phyloP scores from a whole-genome alignment of 495 filamentous ascomycete species.

The Aspergillus sclerotioniger region DNA sequence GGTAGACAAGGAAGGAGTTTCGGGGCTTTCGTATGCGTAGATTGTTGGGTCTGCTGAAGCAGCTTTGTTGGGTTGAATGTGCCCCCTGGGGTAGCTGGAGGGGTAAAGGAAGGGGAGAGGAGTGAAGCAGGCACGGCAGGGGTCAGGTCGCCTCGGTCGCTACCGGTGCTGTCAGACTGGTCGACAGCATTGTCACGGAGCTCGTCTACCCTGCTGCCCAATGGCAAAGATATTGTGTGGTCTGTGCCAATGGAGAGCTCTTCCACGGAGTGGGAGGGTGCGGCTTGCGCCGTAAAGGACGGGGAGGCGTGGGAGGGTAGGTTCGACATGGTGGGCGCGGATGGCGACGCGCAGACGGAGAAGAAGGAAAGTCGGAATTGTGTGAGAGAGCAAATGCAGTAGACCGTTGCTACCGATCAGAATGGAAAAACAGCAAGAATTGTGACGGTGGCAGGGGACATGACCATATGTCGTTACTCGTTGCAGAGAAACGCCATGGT shows the following conservation, averaged over 20 bases:
- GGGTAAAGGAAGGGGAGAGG: conserved; percentile 76
- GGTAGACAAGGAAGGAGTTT: conserved; percentile 68
- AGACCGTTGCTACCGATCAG: neutral
- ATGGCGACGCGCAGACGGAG: conserved; percentile 6
- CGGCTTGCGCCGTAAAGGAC: conserved; percentile 44
- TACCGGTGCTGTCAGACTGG: conserved; percentile 22
- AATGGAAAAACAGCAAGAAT: neutral
- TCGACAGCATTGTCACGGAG: conserved; percentile 20
- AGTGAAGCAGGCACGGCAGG: conserved; percentile 51
- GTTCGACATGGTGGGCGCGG: conserved; percentile 43
- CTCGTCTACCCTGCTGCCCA: conserved; percentile 16
- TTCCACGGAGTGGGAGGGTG: conserved; percentile 27
- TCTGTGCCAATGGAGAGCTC: conserved; percentile 22
- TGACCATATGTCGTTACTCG: neutral
- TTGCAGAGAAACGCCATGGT: neutral
- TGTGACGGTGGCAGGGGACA: neutral
- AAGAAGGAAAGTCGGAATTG: conserved; percentile 6
- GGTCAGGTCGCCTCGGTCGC: conserved; percentile 27
- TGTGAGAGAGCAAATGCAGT: neutral
- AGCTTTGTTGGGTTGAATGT: conserved; percentile 50
- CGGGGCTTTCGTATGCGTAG: conserved; percentile 52
- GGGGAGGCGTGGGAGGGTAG: conserved; percentile 53
- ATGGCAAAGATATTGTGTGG: conserved; percentile 9
- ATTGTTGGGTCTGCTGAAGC: conserved; percentile 32
- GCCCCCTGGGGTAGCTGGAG: conserved; percentile 69